Evolutionary conservation across 73 alveolate genomes (phyloP).

Genomic region (Durusdinium trenchii): DNA sequence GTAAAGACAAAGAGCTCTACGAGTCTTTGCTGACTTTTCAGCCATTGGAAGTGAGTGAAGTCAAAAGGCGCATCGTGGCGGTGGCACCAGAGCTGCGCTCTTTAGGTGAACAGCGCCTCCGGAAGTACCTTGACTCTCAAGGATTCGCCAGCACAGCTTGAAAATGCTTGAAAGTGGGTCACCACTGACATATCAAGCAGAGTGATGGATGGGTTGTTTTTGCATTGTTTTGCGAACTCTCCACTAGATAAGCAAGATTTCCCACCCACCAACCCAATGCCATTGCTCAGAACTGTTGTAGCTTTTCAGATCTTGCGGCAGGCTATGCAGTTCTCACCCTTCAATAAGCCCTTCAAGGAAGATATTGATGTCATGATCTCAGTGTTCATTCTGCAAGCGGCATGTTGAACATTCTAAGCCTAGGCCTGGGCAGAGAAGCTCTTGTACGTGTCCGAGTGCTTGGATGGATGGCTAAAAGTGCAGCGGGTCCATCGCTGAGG

Average conservation of each 20-base stretch:
- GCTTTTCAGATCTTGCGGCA: background rate
- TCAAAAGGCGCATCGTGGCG: conserved; percentile 42
- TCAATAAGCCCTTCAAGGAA: conserved; percentile 99
- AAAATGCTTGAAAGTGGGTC: background rate
- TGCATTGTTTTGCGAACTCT: too few relatives aligned
- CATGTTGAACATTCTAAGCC: background rate
- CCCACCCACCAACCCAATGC: too few relatives aligned
- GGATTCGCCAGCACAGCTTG: conserved; percentile 55
- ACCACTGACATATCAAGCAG: too few relatives aligned
- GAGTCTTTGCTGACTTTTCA: background rate
- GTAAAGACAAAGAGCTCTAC: conserved; percentile 49
- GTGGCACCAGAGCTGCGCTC: conserved; percentile 58
- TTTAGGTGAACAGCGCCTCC: conserved; percentile 72
- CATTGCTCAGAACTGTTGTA: too few relatives aligned
- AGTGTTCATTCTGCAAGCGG: background rate
- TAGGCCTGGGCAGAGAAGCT: conserved; percentile 91
- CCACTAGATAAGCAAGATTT: too few relatives aligned
- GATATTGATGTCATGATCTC: conserved; percentile 97
- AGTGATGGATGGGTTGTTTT: too few relatives aligned
- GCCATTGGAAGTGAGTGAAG: conserved; percentile 31
- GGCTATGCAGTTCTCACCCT: conserved; percentile 99
- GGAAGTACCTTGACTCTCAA: conserved; percentile 14
- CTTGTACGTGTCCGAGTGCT: conserved; percentile 98
- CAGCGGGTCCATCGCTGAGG: conserved; percentile 96
- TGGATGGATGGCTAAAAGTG: conserved; percentile 99